Conservation (phyloP, 1,139 yeast species). For the Yamadazyma mexicana region DNA sequence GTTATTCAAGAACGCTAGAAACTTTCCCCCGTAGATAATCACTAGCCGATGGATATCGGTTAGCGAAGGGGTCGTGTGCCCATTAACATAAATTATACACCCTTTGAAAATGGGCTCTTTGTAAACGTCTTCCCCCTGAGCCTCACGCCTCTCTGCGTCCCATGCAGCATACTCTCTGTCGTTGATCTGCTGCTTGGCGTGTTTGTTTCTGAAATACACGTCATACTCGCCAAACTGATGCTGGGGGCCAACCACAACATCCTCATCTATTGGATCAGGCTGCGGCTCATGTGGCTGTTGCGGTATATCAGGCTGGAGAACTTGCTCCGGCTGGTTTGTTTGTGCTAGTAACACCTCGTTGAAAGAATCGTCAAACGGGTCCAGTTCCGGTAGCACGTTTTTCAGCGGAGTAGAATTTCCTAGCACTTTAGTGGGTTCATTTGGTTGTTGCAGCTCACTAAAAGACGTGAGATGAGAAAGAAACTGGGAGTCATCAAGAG, state of each 20-base stretch:
- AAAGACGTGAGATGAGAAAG: conserved; percentile 29
- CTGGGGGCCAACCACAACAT: conserved; percentile 25
- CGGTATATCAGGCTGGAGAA: not conserved
- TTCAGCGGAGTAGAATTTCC: conserved; percentile 10
- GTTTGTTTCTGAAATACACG: conserved; percentile 68
- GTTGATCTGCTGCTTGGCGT: conserved; percentile 63
- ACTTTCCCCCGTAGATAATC: conserved; percentile 77
- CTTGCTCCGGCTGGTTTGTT: not conserved
- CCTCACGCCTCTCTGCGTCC: conserved; percentile 41
- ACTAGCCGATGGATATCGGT: conserved; percentile 70
- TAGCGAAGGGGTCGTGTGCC: conserved; percentile 79
- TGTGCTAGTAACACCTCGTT: conserved; percentile 15
- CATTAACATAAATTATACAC: conserved; percentile 77
- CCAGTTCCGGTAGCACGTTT: conserved; percentile 15
- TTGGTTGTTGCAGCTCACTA: conserved; percentile 18
- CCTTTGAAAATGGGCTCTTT: conserved; percentile 51
- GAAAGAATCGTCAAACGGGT: conserved; percentile 44
- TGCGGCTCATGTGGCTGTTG: not conserved
- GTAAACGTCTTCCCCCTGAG: conserved; percentile 19
- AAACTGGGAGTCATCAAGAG: conserved; percentile 35
- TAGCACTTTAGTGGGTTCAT: not conserved
- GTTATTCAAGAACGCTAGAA: conserved; percentile 63
- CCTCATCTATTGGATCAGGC: not conserved
- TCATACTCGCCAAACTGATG: conserved; percentile 70
- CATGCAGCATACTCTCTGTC: conserved; percentile 56